Evolutionary conservation across 306 rosid species (phyloP).

Genomic region (Prunus davidiana): DNA sequence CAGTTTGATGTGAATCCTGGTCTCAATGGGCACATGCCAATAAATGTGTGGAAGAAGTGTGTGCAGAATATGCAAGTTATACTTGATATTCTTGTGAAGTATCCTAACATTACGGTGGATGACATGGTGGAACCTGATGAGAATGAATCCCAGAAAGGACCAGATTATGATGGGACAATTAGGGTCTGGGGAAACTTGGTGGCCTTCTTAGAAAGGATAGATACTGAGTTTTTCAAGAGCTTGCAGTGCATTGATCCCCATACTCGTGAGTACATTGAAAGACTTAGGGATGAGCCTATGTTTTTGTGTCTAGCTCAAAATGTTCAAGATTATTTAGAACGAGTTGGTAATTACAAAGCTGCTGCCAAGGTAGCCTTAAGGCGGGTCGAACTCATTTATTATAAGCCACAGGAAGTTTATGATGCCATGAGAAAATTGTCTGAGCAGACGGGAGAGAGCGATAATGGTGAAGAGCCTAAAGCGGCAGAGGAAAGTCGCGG

Average conservation of each 20-base stretch:
- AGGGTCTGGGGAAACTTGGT: conserved; percentile 92
- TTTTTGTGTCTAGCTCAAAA: conserved; percentile 89
- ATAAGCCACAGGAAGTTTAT: conserved; percentile 94
- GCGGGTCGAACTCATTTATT: conserved; percentile 82
- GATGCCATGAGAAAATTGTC: conserved; percentile 91
- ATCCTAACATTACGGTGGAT: conserved; percentile 77
- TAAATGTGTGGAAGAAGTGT: conserved; percentile 90
- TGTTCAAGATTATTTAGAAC: conserved; percentile 87
- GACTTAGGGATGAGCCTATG: conserved; percentile 84
- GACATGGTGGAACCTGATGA: conserved; percentile 83
- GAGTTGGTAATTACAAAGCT: conserved; percentile 59
- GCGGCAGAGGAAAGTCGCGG: conserved; percentile 59
- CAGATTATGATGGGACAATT: conserved; percentile 67
- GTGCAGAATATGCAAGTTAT: conserved; percentile 80
- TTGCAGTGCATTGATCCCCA: conserved; percentile 97
- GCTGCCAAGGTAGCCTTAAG: conserved; percentile 79
- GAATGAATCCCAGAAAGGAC: conserved; percentile 83
- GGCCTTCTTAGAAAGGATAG: conserved; percentile 79
- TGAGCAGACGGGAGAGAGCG: conserved; percentile 55
- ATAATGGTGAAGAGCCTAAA: conserved; percentile 49
- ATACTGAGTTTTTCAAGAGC: conserved; percentile 88
- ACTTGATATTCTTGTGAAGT: conserved; percentile 76
- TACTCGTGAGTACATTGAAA: conserved; percentile 93
- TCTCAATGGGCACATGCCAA: conserved; percentile 92
- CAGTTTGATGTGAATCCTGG: conserved; percentile 98